Percentiles rank a stretch among this genome's conserved stretches.
phyloP scores from a whole-genome alignment of 108 stramenopile species.

The Skeletonema grethae region DNA sequence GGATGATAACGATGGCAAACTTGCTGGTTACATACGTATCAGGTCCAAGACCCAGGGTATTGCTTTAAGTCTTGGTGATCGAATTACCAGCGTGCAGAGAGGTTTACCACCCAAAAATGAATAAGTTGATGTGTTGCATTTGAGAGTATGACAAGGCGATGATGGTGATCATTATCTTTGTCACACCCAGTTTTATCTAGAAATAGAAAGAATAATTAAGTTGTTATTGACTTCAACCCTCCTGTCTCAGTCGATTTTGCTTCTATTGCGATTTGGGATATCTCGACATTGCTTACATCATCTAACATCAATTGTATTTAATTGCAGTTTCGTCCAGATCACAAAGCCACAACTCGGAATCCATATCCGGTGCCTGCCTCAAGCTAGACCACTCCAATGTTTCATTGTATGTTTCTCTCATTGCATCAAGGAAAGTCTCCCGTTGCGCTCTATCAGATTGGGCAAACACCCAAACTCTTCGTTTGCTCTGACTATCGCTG shows the following conservation, averaged over 20 bases:
- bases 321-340: constrained; percentile 70
- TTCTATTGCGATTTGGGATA: background rate
- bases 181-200: background rate
- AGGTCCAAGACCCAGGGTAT: constrained; percentile 99
- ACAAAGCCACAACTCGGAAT: constrained; percentile 53
- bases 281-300: no score
- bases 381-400: constrained; percentile 30
- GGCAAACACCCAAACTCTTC: constrained; percentile 76
- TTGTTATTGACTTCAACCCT: background rate
- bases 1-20: constrained; percentile 95
- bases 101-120: constrained; percentile 44
- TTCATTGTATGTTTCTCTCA: constrained; percentile 23
- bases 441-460: constrained; percentile 79
- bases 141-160: background rate
- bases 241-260: no score
- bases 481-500: background rate
- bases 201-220: background rate
- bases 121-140: constrained; percentile 15
- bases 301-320: constrained; percentile 33
- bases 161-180: constrained; percentile 4
- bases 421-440: constrained; percentile 52
- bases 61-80: constrained; percentile 97
- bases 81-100: constrained; percentile 96
- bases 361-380: constrained; percentile 17
- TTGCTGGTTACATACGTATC: constrained; percentile 98